These are phyloP conservation scores for Albophoma yamanashiensis DNA, from an alignment of 2,329 filamentous ascomycete genomes.

Conservation along the genomic window DNA sequence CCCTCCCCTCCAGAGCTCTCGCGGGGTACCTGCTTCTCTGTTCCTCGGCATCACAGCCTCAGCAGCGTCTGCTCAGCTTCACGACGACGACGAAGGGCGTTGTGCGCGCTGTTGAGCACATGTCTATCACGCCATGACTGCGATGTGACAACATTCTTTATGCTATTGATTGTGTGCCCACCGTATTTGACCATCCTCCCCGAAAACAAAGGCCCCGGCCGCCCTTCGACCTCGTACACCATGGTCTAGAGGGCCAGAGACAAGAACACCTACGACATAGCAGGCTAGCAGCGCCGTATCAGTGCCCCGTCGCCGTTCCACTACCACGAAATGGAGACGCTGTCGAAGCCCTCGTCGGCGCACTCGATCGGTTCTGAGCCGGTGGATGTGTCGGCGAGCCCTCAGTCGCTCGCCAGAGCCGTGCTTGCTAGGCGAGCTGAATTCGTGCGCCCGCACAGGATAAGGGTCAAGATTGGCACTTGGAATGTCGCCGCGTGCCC, in stretches of 20 bases:
- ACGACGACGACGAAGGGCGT: neutral
- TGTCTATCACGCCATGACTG: neutral
- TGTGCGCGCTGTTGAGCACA: neutral
- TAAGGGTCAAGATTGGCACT: conserved; percentile 81
- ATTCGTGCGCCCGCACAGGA: conserved; percentile 62
- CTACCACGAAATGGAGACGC: conserved; percentile 12
- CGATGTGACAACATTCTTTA: conserved; percentile 1
- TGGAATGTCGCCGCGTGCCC: conserved; percentile 90
- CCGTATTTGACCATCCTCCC: neutral
- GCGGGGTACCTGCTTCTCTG: neutral
- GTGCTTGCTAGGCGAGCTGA: conserved; percentile 67
- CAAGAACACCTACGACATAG: conserved; percentile 10
- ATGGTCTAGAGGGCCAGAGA: conserved; percentile 22
- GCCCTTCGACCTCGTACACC: conserved; percentile 9
- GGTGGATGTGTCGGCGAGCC: conserved; percentile 33
- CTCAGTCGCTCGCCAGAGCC: conserved; percentile 49
- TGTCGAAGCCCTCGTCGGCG: conserved; percentile 17
- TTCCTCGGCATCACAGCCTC: neutral
- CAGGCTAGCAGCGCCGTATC: conserved; percentile 12
- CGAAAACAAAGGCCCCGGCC: neutral
- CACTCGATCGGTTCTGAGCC: conserved; percentile 28
- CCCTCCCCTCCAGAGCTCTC: neutral
- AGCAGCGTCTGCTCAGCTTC: neutral
- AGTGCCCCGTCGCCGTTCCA: conserved; percentile 5
- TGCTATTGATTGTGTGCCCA: neutral